Percentiles rank a stretch among this genome's conserved stretches.
Conservation (phyloP, 805 yeast genomes). For the Cyberlindnera americana region DNA sequence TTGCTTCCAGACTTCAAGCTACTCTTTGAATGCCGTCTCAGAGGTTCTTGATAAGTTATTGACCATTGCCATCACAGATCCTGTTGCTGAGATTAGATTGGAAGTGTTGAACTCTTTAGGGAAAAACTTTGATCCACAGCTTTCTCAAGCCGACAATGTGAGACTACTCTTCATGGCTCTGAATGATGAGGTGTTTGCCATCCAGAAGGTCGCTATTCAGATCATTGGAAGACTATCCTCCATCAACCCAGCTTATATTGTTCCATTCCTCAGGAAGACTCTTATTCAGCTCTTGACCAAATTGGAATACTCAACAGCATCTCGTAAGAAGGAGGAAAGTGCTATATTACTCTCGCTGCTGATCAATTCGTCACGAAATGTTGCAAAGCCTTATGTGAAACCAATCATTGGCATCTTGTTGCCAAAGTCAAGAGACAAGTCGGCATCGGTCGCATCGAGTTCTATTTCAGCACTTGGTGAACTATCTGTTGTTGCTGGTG, state of each 20-base stretch:
- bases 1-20: conserved; percentile 76
- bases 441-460: conserved; percentile 81
- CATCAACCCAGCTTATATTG: conserved; percentile 92
- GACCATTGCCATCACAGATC: conserved; percentile 84
- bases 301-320: conserved; percentile 73
- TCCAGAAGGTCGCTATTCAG: conserved; percentile 72
- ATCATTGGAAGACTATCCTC: conserved; percentile 81
- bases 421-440: conserved; percentile 67
- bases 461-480: conserved; percentile 88
- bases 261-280: conserved; percentile 86
- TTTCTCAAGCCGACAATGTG: conserved; percentile 92
- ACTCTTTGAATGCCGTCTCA: conserved; percentile 77
- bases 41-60: conserved; percentile 79
- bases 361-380: conserved; percentile 71
- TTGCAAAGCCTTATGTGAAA: conserved; percentile 87
- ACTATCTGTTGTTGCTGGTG: conserved; percentile 83
- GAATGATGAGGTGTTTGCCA: conserved; percentile 84
- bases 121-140: conserved; percentile 79
- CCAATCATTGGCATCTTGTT: conserved; percentile 85
- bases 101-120: conserved; percentile 74
- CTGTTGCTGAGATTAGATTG: conserved; percentile 77
- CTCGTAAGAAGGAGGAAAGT: conserved; percentile 81
- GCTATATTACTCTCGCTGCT: conserved; percentile 71
- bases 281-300: conserved; percentile 82
- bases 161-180: conserved; percentile 80